Evolutionary conservation across 2,329 filamentous ascomycete genomes (phyloP).

Genomic region (Clathrospora elynae): DNA sequence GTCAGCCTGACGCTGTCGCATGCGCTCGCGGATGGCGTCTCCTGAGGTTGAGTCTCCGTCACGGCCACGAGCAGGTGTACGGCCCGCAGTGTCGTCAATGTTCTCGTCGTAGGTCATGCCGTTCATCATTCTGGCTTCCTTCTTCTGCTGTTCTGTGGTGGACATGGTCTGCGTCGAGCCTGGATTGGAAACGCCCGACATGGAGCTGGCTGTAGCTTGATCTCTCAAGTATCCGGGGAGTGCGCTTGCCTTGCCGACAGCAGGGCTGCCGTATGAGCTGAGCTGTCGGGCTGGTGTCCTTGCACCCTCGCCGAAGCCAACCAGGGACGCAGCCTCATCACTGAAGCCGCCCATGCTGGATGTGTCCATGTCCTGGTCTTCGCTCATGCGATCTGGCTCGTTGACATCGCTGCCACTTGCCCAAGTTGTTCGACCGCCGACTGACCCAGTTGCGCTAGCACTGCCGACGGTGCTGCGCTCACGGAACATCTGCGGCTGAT

Average conservation of each 20-base stretch:
- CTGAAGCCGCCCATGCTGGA: conserved; percentile 79
- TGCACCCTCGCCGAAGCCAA: conserved; percentile 91
- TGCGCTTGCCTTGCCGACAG: conserved; percentile 58
- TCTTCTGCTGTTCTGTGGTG: conserved; percentile 44
- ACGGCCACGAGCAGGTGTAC: conserved; percentile 37
- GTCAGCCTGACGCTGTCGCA: conserved; percentile 36
- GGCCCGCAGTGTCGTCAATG: conserved; percentile 49
- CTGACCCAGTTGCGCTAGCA: conserved; percentile 82
- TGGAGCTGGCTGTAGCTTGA: conserved; percentile 36
- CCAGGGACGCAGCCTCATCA: conserved; percentile 82
- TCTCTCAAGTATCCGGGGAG: conserved; percentile 45
- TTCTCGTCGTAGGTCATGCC: conserved; percentile 54
- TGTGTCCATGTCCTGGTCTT: conserved; percentile 63
- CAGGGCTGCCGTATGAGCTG: conserved; percentile 80
- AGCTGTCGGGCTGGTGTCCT: conserved; percentile 56
- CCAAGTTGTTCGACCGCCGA: conserved; percentile 71
- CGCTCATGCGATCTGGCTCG: conserved; percentile 73
- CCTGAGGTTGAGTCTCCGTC: conserved; percentile 63
- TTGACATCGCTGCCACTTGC: conserved; percentile 66
- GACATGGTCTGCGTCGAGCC: conserved; percentile 38
- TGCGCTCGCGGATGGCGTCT: conserved; percentile 64
- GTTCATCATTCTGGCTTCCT: conserved; percentile 53
- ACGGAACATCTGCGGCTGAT: conserved; percentile 66
- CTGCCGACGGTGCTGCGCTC: conserved; percentile 89
- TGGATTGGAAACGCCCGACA: conserved; percentile 40